Evolutionary conservation across 2,329 filamentous ascomycete species (phyloP).

Genomic region (Fusarium heterosporum): DNA sequence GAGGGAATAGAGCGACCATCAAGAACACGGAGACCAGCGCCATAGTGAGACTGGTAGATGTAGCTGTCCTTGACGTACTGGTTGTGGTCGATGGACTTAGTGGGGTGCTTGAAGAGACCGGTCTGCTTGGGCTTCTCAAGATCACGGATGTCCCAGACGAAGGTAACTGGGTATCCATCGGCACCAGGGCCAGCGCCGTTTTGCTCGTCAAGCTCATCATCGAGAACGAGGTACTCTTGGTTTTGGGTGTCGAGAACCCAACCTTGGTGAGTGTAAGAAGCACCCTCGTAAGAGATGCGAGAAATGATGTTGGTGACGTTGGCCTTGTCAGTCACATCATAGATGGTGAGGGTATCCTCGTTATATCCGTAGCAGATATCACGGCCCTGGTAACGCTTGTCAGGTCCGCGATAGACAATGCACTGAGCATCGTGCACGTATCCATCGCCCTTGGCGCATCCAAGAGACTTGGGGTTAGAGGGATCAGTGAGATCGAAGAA

Average conservation of each 20-base stretch:
- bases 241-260: slow-evolving; percentile 61
- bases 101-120: slow-evolving; percentile 56
- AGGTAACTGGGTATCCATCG: slow-evolving; percentile 61
- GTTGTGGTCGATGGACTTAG: slow-evolving; percentile 61
- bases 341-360: slow-evolving; percentile 64
- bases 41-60: slow-evolving; percentile 64
- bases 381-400: slow-evolving; percentile 58
- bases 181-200: slow-evolving; percentile 54
- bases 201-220: slow-evolving; percentile 66
- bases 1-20: slow-evolving; percentile 52
- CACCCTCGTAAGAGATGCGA: slow-evolving; percentile 66
- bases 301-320: slow-evolving; percentile 60
- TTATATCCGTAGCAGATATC: slow-evolving; percentile 70
- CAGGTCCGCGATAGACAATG: slow-evolving; percentile 65
- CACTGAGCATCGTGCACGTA: slow-evolving; percentile 73
- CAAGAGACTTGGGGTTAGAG: slow-evolving; percentile 63
- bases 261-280: slow-evolving; percentile 70
- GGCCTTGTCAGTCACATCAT: slow-evolving; percentile 64
- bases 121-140: slow-evolving; percentile 58
- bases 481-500: slow-evolving; percentile 69
- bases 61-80: slow-evolving; percentile 60
- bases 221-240: slow-evolving; percentile 61
- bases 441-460: slow-evolving; percentile 65
- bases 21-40: slow-evolving; percentile 59
- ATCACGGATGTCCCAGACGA: slow-evolving; percentile 62